Conservation (phyloP, 1,139 yeast species). For the Scheffersomyces illinoinensis region DNA sequence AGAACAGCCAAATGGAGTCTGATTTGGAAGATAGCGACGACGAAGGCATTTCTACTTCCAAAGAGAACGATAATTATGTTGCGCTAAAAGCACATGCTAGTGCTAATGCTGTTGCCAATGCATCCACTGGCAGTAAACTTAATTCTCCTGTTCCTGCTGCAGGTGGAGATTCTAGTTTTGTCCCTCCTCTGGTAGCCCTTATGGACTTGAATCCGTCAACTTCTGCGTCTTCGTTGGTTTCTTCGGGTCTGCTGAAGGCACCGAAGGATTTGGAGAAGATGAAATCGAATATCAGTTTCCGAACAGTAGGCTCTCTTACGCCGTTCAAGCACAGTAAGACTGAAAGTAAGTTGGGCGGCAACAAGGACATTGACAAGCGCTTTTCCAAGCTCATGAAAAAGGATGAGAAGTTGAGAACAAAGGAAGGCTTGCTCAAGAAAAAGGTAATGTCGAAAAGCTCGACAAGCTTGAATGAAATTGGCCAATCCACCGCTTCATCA, state of each 20-base stretch:
- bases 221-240: constrained; percentile 9
- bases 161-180: background rate
- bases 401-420: constrained; percentile 27
- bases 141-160: background rate
- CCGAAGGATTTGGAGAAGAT: constrained; percentile 19
- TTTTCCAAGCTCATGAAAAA: constrained; percentile 30
- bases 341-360: constrained; percentile 18
- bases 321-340: constrained; percentile 30
- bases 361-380: constrained; percentile 32
- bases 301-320: constrained; percentile 26
- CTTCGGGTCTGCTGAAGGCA: constrained; percentile 2
- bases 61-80: background rate
- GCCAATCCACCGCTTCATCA: constrained; percentile 12
- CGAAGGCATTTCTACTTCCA: background rate
- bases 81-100: background rate
- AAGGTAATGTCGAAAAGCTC: background rate
- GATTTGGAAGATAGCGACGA: background rate
- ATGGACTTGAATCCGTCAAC: constrained; percentile 5
- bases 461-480: background rate
- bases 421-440: constrained; percentile 1
- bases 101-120: background rate
- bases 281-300: constrained; percentile 25
- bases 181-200: constrained; percentile 3
- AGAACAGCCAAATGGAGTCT: constrained; percentile 12
- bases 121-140: background rate